Percentiles rank a stretch among this genome's conserved stretches.
Conservation (phyloP, 75 land plant species). For the Sequoiadendron giganteum region DNA sequence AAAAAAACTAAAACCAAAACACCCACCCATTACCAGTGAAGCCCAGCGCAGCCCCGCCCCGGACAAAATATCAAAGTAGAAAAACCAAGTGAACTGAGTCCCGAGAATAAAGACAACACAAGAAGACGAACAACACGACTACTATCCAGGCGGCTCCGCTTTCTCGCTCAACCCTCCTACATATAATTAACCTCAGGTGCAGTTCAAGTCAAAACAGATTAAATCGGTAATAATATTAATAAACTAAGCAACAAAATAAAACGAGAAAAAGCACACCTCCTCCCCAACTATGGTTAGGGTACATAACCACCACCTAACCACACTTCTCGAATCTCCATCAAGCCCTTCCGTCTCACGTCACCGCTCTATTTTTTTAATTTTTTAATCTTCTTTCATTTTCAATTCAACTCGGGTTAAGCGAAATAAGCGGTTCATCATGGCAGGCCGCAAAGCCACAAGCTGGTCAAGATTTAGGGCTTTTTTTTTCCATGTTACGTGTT, state of each 20-base stretch:
- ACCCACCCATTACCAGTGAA: neutral
- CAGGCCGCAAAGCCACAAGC: neutral
- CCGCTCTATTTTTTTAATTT: no score
- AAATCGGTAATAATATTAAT: no score
- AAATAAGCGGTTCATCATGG: no score
- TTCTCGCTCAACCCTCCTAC: neutral
- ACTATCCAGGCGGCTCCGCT: neutral
- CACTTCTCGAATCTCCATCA: constrained; percentile 2
- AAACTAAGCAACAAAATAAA: neutral
- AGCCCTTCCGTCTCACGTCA: neutral
- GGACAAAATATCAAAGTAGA: neutral
- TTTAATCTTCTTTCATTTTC: neutral
- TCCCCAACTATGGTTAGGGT: neutral
- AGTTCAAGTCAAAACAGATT: neutral
- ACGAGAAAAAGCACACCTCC: neutral
- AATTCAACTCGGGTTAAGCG: neutral
- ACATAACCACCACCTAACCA: neutral
- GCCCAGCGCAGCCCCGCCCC: neutral
- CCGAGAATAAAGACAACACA: no score
- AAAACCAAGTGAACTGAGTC: no score
- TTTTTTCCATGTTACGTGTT: constrained; percentile 13
- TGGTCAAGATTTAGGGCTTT: constrained; percentile 1
- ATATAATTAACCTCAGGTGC: neutral
- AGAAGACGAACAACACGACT: no score
- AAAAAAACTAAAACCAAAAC: neutral